Evolutionary conservation across 2,329 filamentous ascomycete genomes (phyloP).

Genomic region (Parastagonospora nodorum): DNA sequence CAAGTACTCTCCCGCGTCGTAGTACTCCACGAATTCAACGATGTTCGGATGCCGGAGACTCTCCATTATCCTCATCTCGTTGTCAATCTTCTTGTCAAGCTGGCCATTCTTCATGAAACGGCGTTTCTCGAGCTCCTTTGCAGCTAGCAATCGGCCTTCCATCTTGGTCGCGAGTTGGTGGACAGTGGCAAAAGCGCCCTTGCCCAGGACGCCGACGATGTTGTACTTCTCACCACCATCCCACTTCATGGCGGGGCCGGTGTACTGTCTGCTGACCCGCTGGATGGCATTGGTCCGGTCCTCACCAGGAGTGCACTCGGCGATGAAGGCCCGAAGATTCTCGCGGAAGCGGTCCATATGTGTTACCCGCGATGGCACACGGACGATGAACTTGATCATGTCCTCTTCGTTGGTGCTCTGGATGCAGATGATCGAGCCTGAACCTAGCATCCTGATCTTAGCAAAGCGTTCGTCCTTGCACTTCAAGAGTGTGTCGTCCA

Average conservation of each 20-base stretch:
- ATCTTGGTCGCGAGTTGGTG: slow-evolving; percentile 87
- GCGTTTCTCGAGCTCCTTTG: slow-evolving; percentile 93
- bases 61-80: slow-evolving; percentile 97
- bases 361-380: slow-evolving; percentile 75
- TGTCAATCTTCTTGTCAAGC: slow-evolving; percentile 89
- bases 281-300: slow-evolving; percentile 27
- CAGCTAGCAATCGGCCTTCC: slow-evolving; percentile 82
- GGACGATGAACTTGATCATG: slow-evolving; percentile 82
- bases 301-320: slow-evolving; percentile 37
- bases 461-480: slow-evolving; percentile 47
- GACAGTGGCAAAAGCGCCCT: slow-evolving; percentile 93
- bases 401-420: slow-evolving; percentile 57
- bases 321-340: slow-evolving; percentile 73
- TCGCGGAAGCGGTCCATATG: slow-evolving; percentile 68
- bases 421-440: slow-evolving; percentile 75
- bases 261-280: slow-evolving; percentile 33
- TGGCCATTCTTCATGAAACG: slow-evolving; percentile 92
- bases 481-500: slow-evolving; percentile 73
- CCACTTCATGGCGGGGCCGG: slow-evolving; percentile 70
- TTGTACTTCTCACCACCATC: slow-evolving; percentile 85
- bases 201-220: slow-evolving; percentile 71
- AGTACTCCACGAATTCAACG: slow-evolving; percentile 86
- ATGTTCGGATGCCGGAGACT: slow-evolving; percentile 84
- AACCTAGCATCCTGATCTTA: slow-evolving; percentile 69
- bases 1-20: slow-evolving; percentile 78